These are phyloP conservation scores for Leishmania mexicana DNA, from an alignment of 208 protist genomes.

Conservation along the genomic window DNA sequence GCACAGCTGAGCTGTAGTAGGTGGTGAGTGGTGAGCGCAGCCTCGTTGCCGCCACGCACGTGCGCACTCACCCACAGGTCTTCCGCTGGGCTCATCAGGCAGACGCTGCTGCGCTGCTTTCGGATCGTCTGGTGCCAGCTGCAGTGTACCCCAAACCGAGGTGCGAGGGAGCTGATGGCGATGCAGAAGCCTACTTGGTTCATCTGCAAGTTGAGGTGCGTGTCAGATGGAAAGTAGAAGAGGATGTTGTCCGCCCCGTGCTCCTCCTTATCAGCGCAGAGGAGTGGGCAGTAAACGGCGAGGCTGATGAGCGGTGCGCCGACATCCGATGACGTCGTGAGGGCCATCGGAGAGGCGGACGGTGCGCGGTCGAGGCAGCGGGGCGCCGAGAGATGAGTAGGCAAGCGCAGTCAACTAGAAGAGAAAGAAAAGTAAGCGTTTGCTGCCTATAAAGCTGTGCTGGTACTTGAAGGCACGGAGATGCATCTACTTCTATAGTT, in stretches of 20 bases:
- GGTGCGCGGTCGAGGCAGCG: not conserved
- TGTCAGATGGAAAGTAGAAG: constrained; percentile 54
- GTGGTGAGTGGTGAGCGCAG: constrained; percentile 24
- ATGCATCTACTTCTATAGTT: not conserved
- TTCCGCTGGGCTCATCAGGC: constrained; percentile 13
- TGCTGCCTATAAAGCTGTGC: not conserved
- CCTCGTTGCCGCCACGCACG: constrained; percentile 25
- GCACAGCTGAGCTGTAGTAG: constrained; percentile 29
- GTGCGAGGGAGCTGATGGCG: constrained; percentile 41
- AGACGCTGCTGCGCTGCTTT: constrained; percentile 29
- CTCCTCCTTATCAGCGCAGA: constrained; percentile 54
- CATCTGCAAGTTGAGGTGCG: constrained; percentile 46
- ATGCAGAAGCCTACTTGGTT: constrained; percentile 81
- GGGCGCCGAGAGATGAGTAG: not conserved
- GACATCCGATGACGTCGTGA: constrained; percentile 5
- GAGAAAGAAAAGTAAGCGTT: not conserved
- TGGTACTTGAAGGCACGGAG: not conserved
- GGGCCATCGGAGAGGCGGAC: not conserved
- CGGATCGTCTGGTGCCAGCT: constrained; percentile 14
- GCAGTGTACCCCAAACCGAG: constrained; percentile 32
- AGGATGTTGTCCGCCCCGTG: constrained; percentile 67
- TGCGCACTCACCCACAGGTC: constrained; percentile 26
- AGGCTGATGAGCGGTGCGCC: constrained; percentile 33
- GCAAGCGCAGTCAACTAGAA: not conserved
- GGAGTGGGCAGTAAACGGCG: constrained; percentile 56